A percentile compares a stretch with the other conserved stretches of the same genome.
Evolutionary conservation across 805 yeast species (phyloP).

Genomic region (Pichia kluyveri): DNA sequence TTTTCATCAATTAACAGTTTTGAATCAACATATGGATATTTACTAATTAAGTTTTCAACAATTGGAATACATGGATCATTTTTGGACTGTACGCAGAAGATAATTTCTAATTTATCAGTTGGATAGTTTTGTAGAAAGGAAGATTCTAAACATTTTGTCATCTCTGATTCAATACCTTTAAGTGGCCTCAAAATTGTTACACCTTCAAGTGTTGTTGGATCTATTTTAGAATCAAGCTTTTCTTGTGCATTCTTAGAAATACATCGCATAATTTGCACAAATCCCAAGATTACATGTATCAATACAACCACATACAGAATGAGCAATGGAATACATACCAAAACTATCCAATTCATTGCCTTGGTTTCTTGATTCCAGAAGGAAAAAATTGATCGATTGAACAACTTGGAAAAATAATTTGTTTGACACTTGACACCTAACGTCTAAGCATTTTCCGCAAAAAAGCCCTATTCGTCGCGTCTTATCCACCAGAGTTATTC

Average conservation of each 20-base stretch:
- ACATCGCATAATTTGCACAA: constrained; percentile 11
- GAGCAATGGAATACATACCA: constrained; percentile 7
- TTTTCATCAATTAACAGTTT: constrained; percentile 43
- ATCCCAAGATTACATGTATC: constrained; percentile 21
- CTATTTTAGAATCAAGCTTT: neutral
- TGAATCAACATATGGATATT: constrained; percentile 51
- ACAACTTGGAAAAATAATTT: neutral
- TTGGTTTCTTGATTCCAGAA: neutral
- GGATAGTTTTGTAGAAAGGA: constrained; percentile 67
- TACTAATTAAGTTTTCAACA: constrained; percentile 38
- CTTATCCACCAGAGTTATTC: too few species aligned
- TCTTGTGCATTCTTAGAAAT: neutral
- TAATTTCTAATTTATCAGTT: constrained; percentile 45
- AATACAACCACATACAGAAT: constrained; percentile 25
- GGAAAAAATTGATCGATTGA: neutral
- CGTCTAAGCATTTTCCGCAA: too few species aligned
- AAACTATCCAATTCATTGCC: neutral
- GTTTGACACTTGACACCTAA: too few species aligned
- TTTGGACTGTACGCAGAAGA: constrained; percentile 64
- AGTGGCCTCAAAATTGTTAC: constrained; percentile 78
- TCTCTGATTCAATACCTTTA: constrained; percentile 75
- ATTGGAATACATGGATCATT: constrained; percentile 59
- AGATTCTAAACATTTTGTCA: constrained; percentile 57
- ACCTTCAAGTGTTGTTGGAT: constrained; percentile 39
- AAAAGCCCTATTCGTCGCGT: too few species aligned